Percentiles rank a stretch among this genome's conserved stretches.
These are phyloP conservation scores for Akanthomyces uredinophilus DNA, from an alignment of 2,329 filamentous ascomycete species.

Conservation along the genomic window DNA sequence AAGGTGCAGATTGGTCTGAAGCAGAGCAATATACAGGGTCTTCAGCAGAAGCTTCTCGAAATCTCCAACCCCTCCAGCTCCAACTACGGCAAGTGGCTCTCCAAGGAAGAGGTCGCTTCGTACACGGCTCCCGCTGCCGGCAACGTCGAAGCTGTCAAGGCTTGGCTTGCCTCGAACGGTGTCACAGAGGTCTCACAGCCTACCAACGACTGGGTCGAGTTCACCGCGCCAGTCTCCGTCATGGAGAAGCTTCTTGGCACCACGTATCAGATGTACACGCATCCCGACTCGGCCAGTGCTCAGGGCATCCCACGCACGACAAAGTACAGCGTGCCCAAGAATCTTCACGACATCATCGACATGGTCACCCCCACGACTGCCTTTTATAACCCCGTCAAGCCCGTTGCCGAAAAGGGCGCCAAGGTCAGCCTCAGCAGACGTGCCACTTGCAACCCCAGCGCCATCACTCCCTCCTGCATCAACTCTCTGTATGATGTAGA, in stretches of 20 bases:
- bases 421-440: no score
- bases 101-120: slow-evolving; percentile 20
- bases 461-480: slow-evolving; percentile 15
- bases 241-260: slow-evolving; percentile 9
- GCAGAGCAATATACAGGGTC: slow-evolving; percentile 21
- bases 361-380: slow-evolving; percentile 17
- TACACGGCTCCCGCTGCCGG: slow-evolving; percentile 21
- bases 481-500: slow-evolving; percentile 15
- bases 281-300: not conserved
- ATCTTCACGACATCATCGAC: slow-evolving; percentile 16
- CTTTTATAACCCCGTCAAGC: not conserved
- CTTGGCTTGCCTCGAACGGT: slow-evolving; percentile 19
- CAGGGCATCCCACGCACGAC: slow-evolving; percentile 13
- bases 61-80: slow-evolving; percentile 23
- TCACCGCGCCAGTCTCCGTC: slow-evolving; percentile 10
- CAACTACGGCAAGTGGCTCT: slow-evolving; percentile 24
- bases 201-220: slow-evolving; percentile 14
- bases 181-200: slow-evolving; percentile 9
- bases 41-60: slow-evolving; percentile 21
- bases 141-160: slow-evolving; percentile 19
- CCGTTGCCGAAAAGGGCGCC: not conserved
- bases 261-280: slow-evolving; percentile 7
- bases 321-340: slow-evolving; percentile 17
- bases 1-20: slow-evolving; percentile 15
- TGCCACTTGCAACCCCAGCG: not conserved